Conservation (phyloP, 306 rosid species). For the Ziziphus jujuba region DNA sequence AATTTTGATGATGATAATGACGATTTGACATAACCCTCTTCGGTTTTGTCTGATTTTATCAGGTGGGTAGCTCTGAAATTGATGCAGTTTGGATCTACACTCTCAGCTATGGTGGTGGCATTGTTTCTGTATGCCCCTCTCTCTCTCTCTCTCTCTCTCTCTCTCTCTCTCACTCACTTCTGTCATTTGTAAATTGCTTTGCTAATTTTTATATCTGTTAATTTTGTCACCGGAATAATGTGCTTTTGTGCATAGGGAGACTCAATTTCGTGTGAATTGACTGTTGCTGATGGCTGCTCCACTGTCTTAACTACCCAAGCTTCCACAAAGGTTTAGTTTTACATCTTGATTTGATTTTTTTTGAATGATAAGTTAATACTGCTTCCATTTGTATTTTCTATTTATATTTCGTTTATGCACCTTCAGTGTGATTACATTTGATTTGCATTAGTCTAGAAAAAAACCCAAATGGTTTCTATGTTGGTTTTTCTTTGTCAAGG, state of each 20-base stretch:
- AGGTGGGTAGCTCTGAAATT: slow-evolving; percentile 77
- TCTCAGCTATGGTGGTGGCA: slow-evolving; percentile 89
- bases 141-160: background rate
- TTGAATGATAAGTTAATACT: background rate
- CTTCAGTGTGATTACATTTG: background rate
- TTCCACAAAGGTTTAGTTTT: slow-evolving; percentile 73
- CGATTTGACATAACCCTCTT: slow-evolving; percentile 19
- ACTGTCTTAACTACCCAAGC: slow-evolving; percentile 82
- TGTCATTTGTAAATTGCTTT: background rate
- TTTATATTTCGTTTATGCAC: slow-evolving; percentile 12
- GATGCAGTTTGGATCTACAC: slow-evolving; percentile 88
- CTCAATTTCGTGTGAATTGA: slow-evolving; percentile 55
- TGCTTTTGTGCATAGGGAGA: slow-evolving; percentile 63
- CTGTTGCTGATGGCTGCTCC: slow-evolving; percentile 60
- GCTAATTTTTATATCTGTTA: background rate
- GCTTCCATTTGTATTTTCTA: background rate
- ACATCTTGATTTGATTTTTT: background rate
- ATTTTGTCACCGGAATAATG: background rate
- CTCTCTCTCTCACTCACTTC: too few relatives aligned
- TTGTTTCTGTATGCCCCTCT: slow-evolving; percentile 67
- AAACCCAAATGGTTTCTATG: slow-evolving; percentile 13
- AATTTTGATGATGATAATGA: slow-evolving; percentile 6
- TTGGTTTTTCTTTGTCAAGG: slow-evolving; percentile 38
- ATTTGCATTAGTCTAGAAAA: background rate
- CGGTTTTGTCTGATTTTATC: slow-evolving; percentile 18